Evolutionary conservation across 768 basidiomycete genomes (phyloP), one percentile per base, ranked within the genome.

Genomic region (Goffeauzyma gilvescens): DNA sequence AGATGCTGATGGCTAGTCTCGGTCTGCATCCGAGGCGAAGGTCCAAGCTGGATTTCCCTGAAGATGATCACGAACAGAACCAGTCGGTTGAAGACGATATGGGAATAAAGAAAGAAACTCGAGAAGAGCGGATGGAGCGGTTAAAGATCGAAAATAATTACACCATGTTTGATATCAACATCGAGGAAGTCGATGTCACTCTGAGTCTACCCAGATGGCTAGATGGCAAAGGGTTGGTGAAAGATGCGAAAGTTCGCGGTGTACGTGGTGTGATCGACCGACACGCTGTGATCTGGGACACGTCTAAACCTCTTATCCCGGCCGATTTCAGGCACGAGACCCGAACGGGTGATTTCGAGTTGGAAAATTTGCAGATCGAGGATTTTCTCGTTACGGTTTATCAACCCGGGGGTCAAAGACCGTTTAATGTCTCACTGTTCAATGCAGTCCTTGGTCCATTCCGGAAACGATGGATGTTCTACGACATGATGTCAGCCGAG

Each of bases 111-210:
- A 42, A n/a, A n/a, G n/a, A n/a, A n/a, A n/a, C n/a, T n/a, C n/a
- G 36, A 21, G 48, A 34, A 27, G 27, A 49, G 15, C 48, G 26
- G 10, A 30, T 47, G 14, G 39, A 13, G 50, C 57, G 7, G 18
- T 49, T 20, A 51, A 60, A 18, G 28, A 41, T 25, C 23, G 34
- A 21, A n/a, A 55, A 61, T n/a, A 82, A 85, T 59, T 81, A 79
- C 63, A 78, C 87, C 6, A 79, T 83, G 73, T 95, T 90, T 53
- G 89, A 96, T 61, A 63, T 98, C 48, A 84, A 75, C 49, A 75
- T 98, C 13, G 90, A 93, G 56, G 84, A 86, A 20, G 80, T 98
- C 37, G 93, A 96, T 50, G 89, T 98, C 13, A 86, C 84, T 0
- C 68, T 98, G 12, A 90, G 85, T 24, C 67, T 98, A 6, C 74